Evolutionary conservation across 805 yeast genomes (phyloP).

Genomic region (Wickerhamomyces queroliae): DNA sequence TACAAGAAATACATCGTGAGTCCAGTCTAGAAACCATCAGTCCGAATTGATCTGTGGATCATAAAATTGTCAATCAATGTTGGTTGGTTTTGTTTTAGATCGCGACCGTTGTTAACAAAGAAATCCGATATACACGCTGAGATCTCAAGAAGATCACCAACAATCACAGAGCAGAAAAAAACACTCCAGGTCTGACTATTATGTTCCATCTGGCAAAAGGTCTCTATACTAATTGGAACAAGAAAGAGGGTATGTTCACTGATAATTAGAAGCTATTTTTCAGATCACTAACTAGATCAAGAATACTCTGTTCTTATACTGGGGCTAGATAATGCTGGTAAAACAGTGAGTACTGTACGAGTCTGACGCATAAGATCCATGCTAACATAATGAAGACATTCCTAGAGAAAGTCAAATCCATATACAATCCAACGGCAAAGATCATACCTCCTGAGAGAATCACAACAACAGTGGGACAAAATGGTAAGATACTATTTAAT

Average conservation of each 20-base stretch:
- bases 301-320: conserved; percentile 75
- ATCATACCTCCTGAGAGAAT: conserved; percentile 53
- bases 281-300: too few relatives aligned
- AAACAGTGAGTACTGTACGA: conserved; percentile 48
- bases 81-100: too few relatives aligned
- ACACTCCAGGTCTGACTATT: too few relatives aligned
- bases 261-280: too few relatives aligned
- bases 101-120: too few relatives aligned
- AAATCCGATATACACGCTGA: too few relatives aligned
- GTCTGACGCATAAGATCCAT: conserved; percentile 30
- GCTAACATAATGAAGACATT: conserved; percentile 35
- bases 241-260: conserved; percentile 46
- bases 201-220: conserved; percentile 72
- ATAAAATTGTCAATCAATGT: too few relatives aligned
- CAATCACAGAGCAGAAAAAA: too few relatives aligned
- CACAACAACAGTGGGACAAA: conserved; percentile 94
- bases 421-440: conserved; percentile 41
- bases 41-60: too few relatives aligned
- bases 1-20: too few relatives aligned
- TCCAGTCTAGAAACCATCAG: too few relatives aligned
- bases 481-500: conserved; percentile 40
- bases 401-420: conserved; percentile 57
- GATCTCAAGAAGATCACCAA: too few relatives aligned
- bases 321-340: conserved; percentile 95
- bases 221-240: conserved; percentile 50